Base-by-base conservation (phyloP, 192 early-diverging fungal genomes). In the Podila verticillata region DNA sequence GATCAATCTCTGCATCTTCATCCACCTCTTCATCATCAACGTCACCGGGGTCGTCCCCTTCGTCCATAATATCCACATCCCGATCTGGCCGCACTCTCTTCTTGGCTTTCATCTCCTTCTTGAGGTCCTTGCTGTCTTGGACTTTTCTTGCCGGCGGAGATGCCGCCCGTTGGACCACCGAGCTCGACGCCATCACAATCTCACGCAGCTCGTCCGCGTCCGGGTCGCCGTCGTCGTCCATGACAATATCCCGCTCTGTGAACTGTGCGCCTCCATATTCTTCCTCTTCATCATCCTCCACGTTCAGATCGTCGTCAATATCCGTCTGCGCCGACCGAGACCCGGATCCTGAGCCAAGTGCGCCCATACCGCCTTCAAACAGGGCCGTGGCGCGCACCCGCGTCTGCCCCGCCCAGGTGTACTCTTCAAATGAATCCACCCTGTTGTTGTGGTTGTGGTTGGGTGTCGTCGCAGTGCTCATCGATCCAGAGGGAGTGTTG, bases 331-430 rank as follows among this genome's bases (percentile, higher is more conserved):
- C 84, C 83, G 20, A 63, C 66, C 28, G 86, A 64, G 8, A 48
- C n/a, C 65, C 48, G 12, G 62, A 61, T 10, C 48, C 56, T 22
- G 66, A 56, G 60, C 89, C 91, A 10, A 80, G 54, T 15, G 77
- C 92, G 34, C 83, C 83, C 72, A 87, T 90, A 4, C 93, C 92
- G 39, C 95, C 95, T 70, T 96, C 92, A 68, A 96, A 81, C 82
- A 97, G 83, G 1, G 95, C 87, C 0, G 94, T 92, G 4, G 91
- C 92, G 8, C 96, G 87, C 15, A 97, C 87, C 5, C 95, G 88
- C 5, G 85, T 87, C 78, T 94, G 89, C 3, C 96, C 95, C 1
- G 90, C 92, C 94, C 94, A 96, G 34, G 87, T 89, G 48, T 97
- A 96, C 66, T 92, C 90, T 32, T 94, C 92, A 81, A 89, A 91